Evolutionary conservation across 805 yeast genomes (phyloP).

Genomic region (Kazachstania africana): DNA sequence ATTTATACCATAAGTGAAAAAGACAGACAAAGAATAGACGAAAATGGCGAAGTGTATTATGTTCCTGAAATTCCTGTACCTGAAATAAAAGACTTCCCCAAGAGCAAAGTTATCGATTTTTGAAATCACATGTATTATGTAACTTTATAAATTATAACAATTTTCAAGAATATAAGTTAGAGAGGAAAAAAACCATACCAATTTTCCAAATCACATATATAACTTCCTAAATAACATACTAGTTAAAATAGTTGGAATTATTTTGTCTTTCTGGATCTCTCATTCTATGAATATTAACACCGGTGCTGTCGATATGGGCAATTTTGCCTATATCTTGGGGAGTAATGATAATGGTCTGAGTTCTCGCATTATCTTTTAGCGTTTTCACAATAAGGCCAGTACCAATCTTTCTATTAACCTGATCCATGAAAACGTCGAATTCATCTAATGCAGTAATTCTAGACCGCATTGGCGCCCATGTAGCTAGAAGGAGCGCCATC

Average conservation of each 20-base stretch:
- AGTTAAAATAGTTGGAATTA: conserved; percentile 15
- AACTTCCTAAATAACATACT: no score
- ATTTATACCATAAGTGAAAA: conserved; percentile 72
- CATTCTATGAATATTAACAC: conserved; percentile 55
- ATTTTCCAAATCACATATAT: no score
- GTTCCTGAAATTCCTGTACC: conserved; percentile 72
- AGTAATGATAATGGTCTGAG: conserved; percentile 86
- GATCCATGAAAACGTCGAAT: conserved; percentile 96
- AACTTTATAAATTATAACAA: not conserved
- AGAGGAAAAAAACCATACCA: no score
- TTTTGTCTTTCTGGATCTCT: conserved; percentile 29
- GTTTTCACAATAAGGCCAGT: conserved; percentile 62
- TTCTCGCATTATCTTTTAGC: conserved; percentile 43
- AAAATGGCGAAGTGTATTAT: conserved; percentile 71
- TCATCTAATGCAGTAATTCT: conserved; percentile 87
- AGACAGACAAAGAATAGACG: conserved; percentile 83
- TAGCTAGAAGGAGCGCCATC: conserved; percentile 71
- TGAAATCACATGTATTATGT: conserved; percentile 25
- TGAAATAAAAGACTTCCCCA: conserved; percentile 48
- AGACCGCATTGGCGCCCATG: conserved; percentile 89
- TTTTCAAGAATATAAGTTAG: no score
- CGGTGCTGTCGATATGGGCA: conserved; percentile 50
- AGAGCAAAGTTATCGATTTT: conserved; percentile 45
- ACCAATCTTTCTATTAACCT: conserved; percentile 73
- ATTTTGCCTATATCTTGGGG: conserved; percentile 73